These are phyloP conservation scores for Pseudocercospora eumusae DNA, from an alignment of 2,329 filamentous ascomycete genomes.

Conservation along the genomic window DNA sequence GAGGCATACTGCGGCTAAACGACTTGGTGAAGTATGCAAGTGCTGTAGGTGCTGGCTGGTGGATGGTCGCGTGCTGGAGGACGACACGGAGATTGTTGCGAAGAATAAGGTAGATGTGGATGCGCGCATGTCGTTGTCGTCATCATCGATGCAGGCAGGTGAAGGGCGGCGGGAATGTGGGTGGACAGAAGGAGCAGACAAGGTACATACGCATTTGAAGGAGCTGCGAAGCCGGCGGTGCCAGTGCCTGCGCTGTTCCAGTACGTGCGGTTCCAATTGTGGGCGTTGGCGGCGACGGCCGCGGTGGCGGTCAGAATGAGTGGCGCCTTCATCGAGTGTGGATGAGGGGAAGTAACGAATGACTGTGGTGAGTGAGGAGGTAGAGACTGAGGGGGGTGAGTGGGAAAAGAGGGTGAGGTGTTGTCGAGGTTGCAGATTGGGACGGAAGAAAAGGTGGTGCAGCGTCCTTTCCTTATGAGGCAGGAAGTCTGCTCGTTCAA, in stretches of 20 bases:
- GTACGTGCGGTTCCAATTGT: constrained; percentile 20
- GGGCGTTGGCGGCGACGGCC: constrained; percentile 14
- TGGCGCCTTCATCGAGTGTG: constrained; percentile 23
- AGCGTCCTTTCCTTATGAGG: background rate
- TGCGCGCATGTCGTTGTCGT: background rate
- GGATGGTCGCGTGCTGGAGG: background rate
- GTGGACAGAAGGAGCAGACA: background rate
- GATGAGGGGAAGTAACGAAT: constrained; percentile 29
- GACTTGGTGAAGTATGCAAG: constrained; percentile 4
- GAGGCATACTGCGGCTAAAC: constrained; percentile 9
- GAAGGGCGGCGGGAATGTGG: background rate
- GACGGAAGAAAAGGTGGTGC: too few relatives aligned
- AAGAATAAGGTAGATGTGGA: too few relatives aligned
- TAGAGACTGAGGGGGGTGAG: constrained; percentile 3
- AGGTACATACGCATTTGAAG: constrained; percentile 23
- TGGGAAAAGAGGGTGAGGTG: constrained; percentile 17
- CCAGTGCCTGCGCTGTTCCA: constrained; percentile 14
- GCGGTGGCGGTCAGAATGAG: constrained; percentile 21
- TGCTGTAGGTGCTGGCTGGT: constrained; percentile 10
- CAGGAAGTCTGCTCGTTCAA: background rate
- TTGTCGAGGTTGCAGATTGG: background rate
- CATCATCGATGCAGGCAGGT: background rate
- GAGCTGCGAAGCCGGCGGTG: background rate
- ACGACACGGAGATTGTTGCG: background rate
- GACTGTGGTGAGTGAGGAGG: constrained; percentile 33